Conservation (phyloP, 225 moss, liverwort and hornwort genomes). For the Sphagnum contortum region DNA sequence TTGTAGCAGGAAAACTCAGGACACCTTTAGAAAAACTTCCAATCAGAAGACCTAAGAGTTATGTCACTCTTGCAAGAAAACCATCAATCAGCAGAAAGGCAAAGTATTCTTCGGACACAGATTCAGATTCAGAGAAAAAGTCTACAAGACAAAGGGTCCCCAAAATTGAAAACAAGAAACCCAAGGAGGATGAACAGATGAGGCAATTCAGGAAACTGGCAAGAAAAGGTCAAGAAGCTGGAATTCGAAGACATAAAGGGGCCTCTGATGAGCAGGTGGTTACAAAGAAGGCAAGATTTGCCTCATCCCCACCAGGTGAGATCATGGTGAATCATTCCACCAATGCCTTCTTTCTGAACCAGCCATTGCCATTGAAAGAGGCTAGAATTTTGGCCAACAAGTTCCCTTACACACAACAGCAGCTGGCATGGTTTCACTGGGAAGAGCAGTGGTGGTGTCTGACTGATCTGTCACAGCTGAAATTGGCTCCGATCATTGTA, state of each 20-base stretch:
- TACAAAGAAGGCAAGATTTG: slow-evolving; percentile 38
- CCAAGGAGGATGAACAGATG: slow-evolving; percentile 17
- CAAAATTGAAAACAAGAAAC: background rate
- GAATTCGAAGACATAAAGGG: slow-evolving; percentile 3
- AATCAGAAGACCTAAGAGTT: background rate
- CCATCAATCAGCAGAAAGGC: slow-evolving; percentile 2
- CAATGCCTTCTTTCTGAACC: slow-evolving; percentile 25
- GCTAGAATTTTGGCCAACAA: too few species aligned
- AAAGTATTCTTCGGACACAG: slow-evolving; percentile 1
- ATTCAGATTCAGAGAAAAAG: slow-evolving; percentile 2
- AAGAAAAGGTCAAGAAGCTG: slow-evolving; percentile 23
- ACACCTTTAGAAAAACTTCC: background rate
- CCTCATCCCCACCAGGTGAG: slow-evolving; percentile 29
- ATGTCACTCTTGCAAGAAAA: slow-evolving; percentile 1
- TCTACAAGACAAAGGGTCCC: slow-evolving; percentile 9
- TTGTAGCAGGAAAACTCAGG: slow-evolving; percentile 1
- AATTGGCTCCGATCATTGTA: too few species aligned
- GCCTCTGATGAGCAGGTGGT: slow-evolving; percentile 28
- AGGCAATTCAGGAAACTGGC: slow-evolving; percentile 26
- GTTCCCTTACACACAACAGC: too few species aligned
- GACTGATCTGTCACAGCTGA: too few species aligned
- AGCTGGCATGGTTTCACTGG: too few species aligned
- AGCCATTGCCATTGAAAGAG: slow-evolving; percentile 11
- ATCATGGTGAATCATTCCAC: slow-evolving; percentile 34
- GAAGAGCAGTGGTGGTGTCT: too few species aligned